Base-by-base conservation (phyloP, 2,329 filamentous ascomycete genomes). In the Madurella fahalii region DNA sequence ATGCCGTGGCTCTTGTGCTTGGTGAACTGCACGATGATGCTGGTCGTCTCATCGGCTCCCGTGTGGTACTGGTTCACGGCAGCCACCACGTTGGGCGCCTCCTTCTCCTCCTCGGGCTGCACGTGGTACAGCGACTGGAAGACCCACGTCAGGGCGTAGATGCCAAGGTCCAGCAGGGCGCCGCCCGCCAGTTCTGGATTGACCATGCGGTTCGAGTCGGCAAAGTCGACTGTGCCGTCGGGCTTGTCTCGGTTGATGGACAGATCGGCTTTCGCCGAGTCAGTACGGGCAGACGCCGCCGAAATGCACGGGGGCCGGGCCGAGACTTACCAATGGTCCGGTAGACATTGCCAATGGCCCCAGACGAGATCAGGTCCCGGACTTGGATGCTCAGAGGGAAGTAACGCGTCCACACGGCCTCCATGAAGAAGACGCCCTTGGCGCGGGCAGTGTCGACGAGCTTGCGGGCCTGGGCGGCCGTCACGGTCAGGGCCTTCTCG, bases 401-500 rank as follows among this genome's bases (percentile, higher is more conserved):
- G 74, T 87, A 94, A 56, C 91, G 79, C 37, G 90, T 95, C 91
- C 90, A 95, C 17, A 95, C 89, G 42, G 89, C 89, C 72, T 93
- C 89, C 87, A 92, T 91, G 58, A 93, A 73, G 77, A 88, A 87
- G 62, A 90, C 68, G 57, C 82, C 81, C 77, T 90, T 93, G 65
- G 82, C 78, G 68, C 76, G 81, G 7, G 91, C 91, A 56, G 82
- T 85, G 58, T 86, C 82, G 48, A 86, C 81, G 25, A 96, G 78
- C 68, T 84, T 84, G 71, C 82, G 83, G 20, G 87, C 77, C 72
- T 96, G 91, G 9, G 83, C 77, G 2, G 87, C 90, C 60, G 87
- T 95, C 59, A 93, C 88, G 1, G 90, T 95, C 64, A 96, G 86
- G 0, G 91, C 83, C 77, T 96, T 96, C 72, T 96, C 91, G 71